Base-by-base conservation (phyloP, 2,329 filamentous ascomycete species). In the Pseudocercospora fuligena region DNA sequence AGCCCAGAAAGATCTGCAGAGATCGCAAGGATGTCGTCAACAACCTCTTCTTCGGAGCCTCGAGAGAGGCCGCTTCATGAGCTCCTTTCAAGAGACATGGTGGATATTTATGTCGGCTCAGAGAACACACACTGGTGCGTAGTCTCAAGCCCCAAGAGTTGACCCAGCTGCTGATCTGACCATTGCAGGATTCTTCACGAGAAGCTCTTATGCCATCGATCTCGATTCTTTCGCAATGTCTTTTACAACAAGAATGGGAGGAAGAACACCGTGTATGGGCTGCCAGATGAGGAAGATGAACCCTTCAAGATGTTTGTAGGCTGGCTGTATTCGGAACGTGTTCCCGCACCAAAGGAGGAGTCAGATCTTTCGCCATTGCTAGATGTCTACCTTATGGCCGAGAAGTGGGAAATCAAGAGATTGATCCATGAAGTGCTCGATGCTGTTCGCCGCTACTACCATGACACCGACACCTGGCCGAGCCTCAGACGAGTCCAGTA, bases 61-160 rank as follows among this genome's bases (percentile, higher is more conserved):
- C 66, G 72, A 40, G 78, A 82, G 68, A 78, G 80, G 65, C 77
- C 78, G 64, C 79, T 83, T 58, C 73, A 82, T 73, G 79, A 82
- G 81, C 83, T 87, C 71, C 82, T 87, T 69, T 84, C 84, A 65
- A 81, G 79, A 63, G 81, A 83, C 66, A 82, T 86, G 78, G 85
- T 86, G 65, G 83, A 86, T 77, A 82, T 87, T 76, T 86, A 86
- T 74, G 82, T 87, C 74, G 85, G 85, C 62, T 69, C 79, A 6
- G 82, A 85, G 40, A 84, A 84, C 77, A 85, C 83, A 1, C 82
- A 84, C 75, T 87, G 84, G 84, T 58, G 25, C n/a, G 56, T 21
- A n/a, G 19, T 19, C 5, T 27, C 7, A 14, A 56, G 1, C 1
- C 7, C 23, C 33, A 16, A 2, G 9, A 11, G 1, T 3, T 11